Conservation (phyloP, 345 rosid species). For the Eucalyptus tenuipes region DNA sequence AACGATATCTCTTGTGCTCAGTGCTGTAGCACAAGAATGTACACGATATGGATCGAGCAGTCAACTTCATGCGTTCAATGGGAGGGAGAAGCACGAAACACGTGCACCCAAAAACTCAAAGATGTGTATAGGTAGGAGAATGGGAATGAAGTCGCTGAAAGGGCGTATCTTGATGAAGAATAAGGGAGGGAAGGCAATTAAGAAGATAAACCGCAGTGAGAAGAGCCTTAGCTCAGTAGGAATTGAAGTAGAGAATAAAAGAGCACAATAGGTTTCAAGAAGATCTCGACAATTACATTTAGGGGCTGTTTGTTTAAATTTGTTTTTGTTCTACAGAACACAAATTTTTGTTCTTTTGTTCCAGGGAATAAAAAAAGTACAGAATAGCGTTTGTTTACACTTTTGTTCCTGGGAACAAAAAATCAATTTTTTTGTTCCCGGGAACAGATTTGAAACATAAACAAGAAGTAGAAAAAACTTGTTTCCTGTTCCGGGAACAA, state of each 20-base stretch:
- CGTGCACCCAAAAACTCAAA: background rate
- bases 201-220: background rate
- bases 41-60: background rate
- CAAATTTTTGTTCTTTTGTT: no score
- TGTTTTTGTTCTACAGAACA: no score
- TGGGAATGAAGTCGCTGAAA: background rate
- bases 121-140: background rate
- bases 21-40: background rate
- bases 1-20: background rate
- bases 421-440: no score
- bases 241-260: background rate
- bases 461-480: no score
- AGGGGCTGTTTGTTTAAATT: no score
- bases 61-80: background rate
- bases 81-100: background rate
- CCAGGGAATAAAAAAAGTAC: no score
- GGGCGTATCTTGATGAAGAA: background rate
- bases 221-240: background rate
- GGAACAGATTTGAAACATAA: no score
- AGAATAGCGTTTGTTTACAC: no score
- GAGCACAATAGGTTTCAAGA: background rate
- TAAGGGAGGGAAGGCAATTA: background rate
- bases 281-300: background rate
- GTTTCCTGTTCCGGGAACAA: no score
- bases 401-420: no score